Conservation (phyloP, 2,329 filamentous ascomycete species). For the Aspergillus awamori region DNA sequence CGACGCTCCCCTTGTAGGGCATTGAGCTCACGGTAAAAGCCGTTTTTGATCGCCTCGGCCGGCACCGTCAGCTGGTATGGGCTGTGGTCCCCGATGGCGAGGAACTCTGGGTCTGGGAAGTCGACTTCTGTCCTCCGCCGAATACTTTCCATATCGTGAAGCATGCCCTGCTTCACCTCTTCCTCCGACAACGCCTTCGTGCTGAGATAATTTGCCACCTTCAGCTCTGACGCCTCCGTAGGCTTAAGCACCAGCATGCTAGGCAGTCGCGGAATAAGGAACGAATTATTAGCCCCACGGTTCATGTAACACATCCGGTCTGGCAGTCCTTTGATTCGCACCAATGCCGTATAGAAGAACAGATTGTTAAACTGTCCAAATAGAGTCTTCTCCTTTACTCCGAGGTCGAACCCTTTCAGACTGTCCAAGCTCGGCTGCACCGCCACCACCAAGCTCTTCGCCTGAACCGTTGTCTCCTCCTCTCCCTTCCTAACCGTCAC, state of each 20-base stretch:
- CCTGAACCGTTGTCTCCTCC: conserved; percentile 33
- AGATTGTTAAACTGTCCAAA: conserved; percentile 32
- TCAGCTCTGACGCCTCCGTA: background rate
- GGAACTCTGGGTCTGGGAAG: conserved; percentile 12
- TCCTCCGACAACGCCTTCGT: conserved; percentile 5
- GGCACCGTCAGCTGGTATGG: conserved; percentile 34
- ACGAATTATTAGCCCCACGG: background rate
- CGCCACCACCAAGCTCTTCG: conserved; percentile 41
- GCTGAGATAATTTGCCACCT: conserved; percentile 10
- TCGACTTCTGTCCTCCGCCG: background rate
- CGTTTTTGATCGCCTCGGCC: conserved; percentile 30
- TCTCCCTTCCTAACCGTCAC: conserved; percentile 31
- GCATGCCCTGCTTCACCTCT: conserved; percentile 4
- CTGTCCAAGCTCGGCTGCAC: conserved; percentile 40
- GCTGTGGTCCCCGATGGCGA: conserved; percentile 24
- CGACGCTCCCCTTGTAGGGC: conserved; percentile 40
- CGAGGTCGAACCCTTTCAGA: conserved; percentile 36
- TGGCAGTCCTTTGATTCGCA: conserved; percentile 33
- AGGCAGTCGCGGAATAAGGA: conserved; percentile 15
- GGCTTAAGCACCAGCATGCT: conserved; percentile 13
- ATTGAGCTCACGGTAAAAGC: conserved; percentile 42
- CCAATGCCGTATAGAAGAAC: conserved; percentile 35
- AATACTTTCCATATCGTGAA: background rate
- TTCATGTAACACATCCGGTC: conserved; percentile 7
- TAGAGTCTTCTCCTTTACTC: conserved; percentile 30